Evolutionary conservation across 192 early-diverging fungal genomes (phyloP).

Genomic region (Entomortierella beljakovae): DNA sequence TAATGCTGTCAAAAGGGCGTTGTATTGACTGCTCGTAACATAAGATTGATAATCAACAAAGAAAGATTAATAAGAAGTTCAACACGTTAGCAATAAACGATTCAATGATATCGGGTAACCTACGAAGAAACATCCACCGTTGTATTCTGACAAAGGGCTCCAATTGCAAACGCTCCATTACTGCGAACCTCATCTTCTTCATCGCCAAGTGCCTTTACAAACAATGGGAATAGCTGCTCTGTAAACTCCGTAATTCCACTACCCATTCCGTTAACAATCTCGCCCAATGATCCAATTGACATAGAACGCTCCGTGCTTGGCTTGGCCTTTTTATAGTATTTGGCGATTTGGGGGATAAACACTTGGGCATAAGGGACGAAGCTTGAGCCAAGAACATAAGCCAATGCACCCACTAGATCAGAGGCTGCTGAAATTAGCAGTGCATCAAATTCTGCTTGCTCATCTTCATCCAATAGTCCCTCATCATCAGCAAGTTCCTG

Average conservation of each 20-base stretch:
- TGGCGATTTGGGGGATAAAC: conserved; percentile 84
- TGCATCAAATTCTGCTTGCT: conserved; percentile 87
- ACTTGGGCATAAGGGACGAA: conserved; percentile 82
- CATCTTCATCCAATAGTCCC: conserved; percentile 79
- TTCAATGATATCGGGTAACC: conserved; percentile 24
- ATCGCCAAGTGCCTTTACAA: conserved; percentile 79
- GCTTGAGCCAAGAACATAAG: conserved; percentile 76
- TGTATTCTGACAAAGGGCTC: conserved; percentile 75
- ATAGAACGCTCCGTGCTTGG: conserved; percentile 86
- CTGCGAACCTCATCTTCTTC: conserved; percentile 86
- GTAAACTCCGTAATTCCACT: conserved; percentile 67
- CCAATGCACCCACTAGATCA: conserved; percentile 85
- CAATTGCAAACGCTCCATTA: conserved; percentile 88
- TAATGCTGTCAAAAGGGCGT: conserved; percentile 68
- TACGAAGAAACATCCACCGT: conserved; percentile 74
- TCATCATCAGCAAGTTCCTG: conserved; percentile 75
- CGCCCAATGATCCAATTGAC: conserved; percentile 90
- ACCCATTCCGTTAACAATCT: conserved; percentile 76
- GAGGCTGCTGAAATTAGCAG: conserved; percentile 82
- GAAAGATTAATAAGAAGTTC: background rate
- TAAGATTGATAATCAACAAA: background rate
- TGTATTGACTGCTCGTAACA: conserved; percentile 63
- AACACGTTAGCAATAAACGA: too few relatives aligned
- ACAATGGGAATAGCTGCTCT: conserved; percentile 76
- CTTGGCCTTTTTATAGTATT: conserved; percentile 75